Percentiles rank a stretch among this genome's conserved stretches.
Conservation (phyloP, 352 stramenopile genomes). For the Phytophthora idaei region DNA sequence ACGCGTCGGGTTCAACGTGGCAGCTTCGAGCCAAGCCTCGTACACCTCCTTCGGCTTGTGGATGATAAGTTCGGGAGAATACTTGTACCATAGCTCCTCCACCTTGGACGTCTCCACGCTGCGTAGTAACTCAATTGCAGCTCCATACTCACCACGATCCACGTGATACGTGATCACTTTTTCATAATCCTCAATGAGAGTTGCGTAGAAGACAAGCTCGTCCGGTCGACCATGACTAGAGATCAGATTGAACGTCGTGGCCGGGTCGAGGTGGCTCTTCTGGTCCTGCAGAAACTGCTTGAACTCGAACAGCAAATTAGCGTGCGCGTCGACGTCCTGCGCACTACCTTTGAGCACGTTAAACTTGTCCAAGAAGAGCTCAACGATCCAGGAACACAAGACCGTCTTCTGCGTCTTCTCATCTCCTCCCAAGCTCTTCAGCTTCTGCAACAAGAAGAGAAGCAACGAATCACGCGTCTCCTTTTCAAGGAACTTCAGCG, state of each 20-base stretch:
- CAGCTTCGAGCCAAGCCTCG: conserved; percentile 90
- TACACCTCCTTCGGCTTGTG: conserved; percentile 92
- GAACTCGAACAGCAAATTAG: conserved; percentile 90
- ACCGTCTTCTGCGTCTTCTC: conserved; percentile 94
- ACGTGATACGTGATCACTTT: conserved; percentile 94
- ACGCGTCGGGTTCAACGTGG: conserved; percentile 89
- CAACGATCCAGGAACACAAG: conserved; percentile 93
- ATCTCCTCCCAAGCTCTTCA: conserved; percentile 77
- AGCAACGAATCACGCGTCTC: conserved; percentile 83
- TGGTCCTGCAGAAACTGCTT: conserved; percentile 93
- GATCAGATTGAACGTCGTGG: conserved; percentile 93
- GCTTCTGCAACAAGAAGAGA: conserved; percentile 89
- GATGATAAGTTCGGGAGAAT: conserved; percentile 92
- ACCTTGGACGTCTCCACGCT: conserved; percentile 91
- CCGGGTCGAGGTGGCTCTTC: conserved; percentile 84
- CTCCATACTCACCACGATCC: conserved; percentile 87
- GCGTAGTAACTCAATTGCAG: conserved; percentile 88
- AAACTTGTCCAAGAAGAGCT: conserved; percentile 93
- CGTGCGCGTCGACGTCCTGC: conserved; percentile 86
- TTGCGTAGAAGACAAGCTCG: conserved; percentile 93
- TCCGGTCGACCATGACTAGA: conserved; percentile 91
- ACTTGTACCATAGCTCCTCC: conserved; percentile 95
- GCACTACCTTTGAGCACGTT: conserved; percentile 84
- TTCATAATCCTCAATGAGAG: conserved; percentile 94
- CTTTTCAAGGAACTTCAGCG: conserved; percentile 92